Percentiles rank a stretch among this genome's conserved stretches.
Evolutionary conservation across 306 rosid genomes (phyloP).

Genomic region (Begonia peltatifolia): DNA sequence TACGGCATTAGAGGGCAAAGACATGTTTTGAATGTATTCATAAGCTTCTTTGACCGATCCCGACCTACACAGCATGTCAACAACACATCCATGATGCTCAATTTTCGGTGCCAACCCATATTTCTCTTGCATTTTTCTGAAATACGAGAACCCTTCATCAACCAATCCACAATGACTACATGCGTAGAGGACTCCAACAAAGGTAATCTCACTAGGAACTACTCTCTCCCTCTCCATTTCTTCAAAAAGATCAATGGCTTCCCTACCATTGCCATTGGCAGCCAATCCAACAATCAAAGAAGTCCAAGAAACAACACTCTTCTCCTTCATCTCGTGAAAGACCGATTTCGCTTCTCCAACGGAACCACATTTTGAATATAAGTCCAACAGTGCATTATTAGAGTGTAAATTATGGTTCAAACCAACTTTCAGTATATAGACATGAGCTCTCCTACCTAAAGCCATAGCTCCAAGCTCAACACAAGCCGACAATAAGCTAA

Average conservation of each 20-base stretch:
- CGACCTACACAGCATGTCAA: conserved; percentile 31
- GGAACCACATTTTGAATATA: conserved; percentile 31
- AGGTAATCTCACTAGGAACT: conserved; percentile 24
- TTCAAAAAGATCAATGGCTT: conserved; percentile 23
- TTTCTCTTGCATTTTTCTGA: conserved; percentile 22
- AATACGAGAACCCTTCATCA: conserved; percentile 25
- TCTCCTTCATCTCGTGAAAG: conserved; percentile 20
- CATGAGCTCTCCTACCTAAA: conserved; percentile 27
- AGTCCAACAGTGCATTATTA: conserved; percentile 23
- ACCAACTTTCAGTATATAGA: conserved; percentile 23
- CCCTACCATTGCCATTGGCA: conserved; percentile 27
- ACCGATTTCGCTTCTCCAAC: conserved; percentile 18
- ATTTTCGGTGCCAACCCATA: conserved; percentile 22
- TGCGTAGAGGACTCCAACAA: conserved; percentile 36
- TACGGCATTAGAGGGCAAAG: conserved; percentile 23
- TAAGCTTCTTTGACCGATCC: conserved; percentile 25
- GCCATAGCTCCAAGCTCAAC: conserved; percentile 34
- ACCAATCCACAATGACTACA: conserved; percentile 36
- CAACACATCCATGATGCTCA: conserved; percentile 30
- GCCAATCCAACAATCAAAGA: conserved; percentile 31
- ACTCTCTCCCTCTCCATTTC: conserved; percentile 17
- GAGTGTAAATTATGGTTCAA: conserved; percentile 13
- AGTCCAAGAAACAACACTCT: conserved; percentile 29
- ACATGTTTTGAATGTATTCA: conserved; percentile 19
- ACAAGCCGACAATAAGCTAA: conserved; percentile 29